Percentiles rank a stretch among this genome's conserved stretches.
These are phyloP conservation scores for Leccinum solheimii DNA, from an alignment of 1,284 basidiomycete genomes.

Conservation along the genomic window DNA sequence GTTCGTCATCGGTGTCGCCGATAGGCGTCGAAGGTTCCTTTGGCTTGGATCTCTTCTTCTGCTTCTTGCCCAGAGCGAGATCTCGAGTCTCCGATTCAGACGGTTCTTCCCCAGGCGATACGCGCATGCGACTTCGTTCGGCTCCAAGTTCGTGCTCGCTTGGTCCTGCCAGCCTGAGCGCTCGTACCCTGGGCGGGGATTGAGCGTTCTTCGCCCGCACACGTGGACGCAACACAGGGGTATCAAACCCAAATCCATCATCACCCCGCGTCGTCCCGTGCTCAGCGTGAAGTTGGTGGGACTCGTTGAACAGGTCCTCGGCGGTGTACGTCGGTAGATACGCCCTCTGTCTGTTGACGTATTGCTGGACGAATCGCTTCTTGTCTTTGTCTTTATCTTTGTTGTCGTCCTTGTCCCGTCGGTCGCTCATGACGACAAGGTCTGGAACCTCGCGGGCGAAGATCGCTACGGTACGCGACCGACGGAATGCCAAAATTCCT, in stretches of 20 bases:
- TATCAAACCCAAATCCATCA: conserved; percentile 47
- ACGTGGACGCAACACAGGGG: conserved; percentile 59
- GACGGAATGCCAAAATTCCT: not conserved
- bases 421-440: not conserved
- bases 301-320: conserved; percentile 43
- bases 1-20: conserved; percentile 32
- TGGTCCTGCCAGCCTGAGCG: not conserved
- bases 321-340: conserved; percentile 47
- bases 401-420: conserved; percentile 14
- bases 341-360: conserved; percentile 49
- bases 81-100: conserved; percentile 13
- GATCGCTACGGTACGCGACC: not conserved
- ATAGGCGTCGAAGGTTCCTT: conserved; percentile 13
- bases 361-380: conserved; percentile 44
- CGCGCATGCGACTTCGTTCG: not conserved
- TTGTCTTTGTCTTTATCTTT: conserved; percentile 35
- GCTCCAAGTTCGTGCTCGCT: conserved; percentile 1
- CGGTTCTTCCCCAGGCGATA: not conserved
- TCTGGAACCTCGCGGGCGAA: not conserved
- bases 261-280: not conserved
- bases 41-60: conserved; percentile 12
- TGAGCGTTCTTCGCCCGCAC: conserved; percentile 16
- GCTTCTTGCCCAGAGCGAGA: conserved; percentile 20
- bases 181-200: conserved; percentile 2
- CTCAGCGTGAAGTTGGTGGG: conserved; percentile 16